These are phyloP conservation scores for Cystofilobasidium bisporidii DNA, from an alignment of 768 basidiomycete genomes.

Conservation along the genomic window DNA sequence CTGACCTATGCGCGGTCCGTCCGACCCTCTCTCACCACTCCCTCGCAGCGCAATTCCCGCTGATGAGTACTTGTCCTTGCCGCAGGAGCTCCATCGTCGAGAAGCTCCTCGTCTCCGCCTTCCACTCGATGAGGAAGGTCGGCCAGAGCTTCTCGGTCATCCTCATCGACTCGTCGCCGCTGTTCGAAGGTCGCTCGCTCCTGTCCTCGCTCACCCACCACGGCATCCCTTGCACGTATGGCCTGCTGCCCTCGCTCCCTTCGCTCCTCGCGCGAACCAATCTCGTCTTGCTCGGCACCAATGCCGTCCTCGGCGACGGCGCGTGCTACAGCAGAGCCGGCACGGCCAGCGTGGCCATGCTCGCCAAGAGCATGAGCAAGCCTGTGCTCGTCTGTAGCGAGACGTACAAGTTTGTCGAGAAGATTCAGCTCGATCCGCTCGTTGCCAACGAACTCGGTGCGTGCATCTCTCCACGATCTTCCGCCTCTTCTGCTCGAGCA, in stretches of 20 bases:
- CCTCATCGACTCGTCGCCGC: slow-evolving; percentile 86
- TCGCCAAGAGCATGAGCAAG: slow-evolving; percentile 76
- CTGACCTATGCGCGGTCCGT: slow-evolving; percentile 80
- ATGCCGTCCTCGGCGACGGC: slow-evolving; percentile 89
- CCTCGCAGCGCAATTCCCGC: no score
- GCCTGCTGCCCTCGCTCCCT: slow-evolving; percentile 64
- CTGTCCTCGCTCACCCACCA: slow-evolving; percentile 59
- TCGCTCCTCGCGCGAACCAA: slow-evolving; percentile 61
- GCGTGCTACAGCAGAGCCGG: slow-evolving; percentile 88
- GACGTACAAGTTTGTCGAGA: slow-evolving; percentile 95
- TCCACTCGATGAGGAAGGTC: slow-evolving; percentile 53
- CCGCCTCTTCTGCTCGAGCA: not conserved
- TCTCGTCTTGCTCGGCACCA: slow-evolving; percentile 80
- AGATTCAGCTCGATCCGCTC: slow-evolving; percentile 83
- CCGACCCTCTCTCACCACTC: not conserved
- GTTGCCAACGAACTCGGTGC: slow-evolving; percentile 91
- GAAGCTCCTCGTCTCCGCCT: slow-evolving; percentile 70
- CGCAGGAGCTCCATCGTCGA: slow-evolving; percentile 90
- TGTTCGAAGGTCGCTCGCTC: slow-evolving; percentile 71
- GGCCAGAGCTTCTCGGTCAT: slow-evolving; percentile 63
- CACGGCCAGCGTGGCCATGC: slow-evolving; percentile 92
- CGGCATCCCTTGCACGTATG: slow-evolving; percentile 76
- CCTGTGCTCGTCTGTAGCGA: slow-evolving; percentile 96
- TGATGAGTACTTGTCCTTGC: no score
- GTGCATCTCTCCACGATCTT: slow-evolving; percentile 29